Evolutionary conservation across 23 red algal species (phyloP).

Genomic region (Gracilaria caudata): DNA sequence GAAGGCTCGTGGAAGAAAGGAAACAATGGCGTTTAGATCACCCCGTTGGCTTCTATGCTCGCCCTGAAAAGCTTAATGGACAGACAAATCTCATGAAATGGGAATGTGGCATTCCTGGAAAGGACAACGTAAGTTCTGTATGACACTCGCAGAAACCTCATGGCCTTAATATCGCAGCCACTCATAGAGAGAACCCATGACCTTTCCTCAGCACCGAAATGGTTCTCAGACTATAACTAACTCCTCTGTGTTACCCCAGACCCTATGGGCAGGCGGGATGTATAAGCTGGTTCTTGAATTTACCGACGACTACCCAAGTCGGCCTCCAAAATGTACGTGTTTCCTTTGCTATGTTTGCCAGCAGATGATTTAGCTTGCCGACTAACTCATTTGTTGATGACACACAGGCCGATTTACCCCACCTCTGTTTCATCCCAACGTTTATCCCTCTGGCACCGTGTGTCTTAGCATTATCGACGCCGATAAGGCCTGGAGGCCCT

Average conservation of each 20-base stretch:
- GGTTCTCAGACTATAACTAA: not conserved
- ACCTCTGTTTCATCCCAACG: slow-evolving; percentile 99
- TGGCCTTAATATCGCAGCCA: not conserved
- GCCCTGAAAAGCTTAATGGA: slow-evolving; percentile 78
- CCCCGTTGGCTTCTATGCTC: slow-evolving; percentile 96
- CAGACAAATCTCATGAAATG: slow-evolving; percentile 89
- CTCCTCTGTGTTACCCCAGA: slow-evolving; percentile 45
- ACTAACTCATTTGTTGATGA: not conserved
- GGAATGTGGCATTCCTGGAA: slow-evolving; percentile 97
- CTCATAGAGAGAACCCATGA: not conserved
- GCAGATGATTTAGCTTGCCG: not conserved
- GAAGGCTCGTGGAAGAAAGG: slow-evolving; percentile 89
- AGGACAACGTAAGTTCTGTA: slow-evolving; percentile 72
- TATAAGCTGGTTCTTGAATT: slow-evolving; percentile 91
- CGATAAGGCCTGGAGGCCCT: slow-evolving; percentile 93
- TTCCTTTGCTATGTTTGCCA: not conserved
- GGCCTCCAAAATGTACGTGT: slow-evolving; percentile 87
- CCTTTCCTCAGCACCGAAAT: not conserved
- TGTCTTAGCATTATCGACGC: slow-evolving; percentile 96
- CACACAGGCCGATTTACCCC: slow-evolving; percentile 82
- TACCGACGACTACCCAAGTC: slow-evolving; percentile 89
- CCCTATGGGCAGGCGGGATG: slow-evolving; percentile 85
- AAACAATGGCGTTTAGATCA: slow-evolving; percentile 96
- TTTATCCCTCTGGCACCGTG: slow-evolving; percentile 98
- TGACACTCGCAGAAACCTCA: not conserved